Percentiles rank a stretch among this genome's conserved stretches.
Evolutionary conservation across 768 basidiomycete species (phyloP).

Genomic region (Daedaleopsis nitida): DNA sequence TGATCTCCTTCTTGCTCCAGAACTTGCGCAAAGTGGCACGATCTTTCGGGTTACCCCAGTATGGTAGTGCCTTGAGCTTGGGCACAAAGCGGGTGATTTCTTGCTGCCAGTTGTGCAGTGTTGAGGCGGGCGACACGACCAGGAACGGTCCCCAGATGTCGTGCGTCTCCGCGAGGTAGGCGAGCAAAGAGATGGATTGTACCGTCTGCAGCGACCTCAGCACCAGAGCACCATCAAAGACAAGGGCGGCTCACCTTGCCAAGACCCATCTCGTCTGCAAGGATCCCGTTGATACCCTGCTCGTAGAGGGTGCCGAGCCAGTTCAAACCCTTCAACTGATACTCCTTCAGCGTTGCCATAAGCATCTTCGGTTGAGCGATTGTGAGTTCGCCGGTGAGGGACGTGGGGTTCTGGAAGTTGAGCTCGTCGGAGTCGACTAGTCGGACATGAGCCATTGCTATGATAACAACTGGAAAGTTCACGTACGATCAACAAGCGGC

Average conservation of each 20-base stretch:
- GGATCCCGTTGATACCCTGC: slow-evolving; percentile 98
- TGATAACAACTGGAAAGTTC: not conserved
- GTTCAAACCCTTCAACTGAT: slow-evolving; percentile 96
- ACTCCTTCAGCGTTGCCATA: slow-evolving; percentile 96
- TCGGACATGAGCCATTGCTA: not conserved
- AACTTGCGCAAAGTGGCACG: slow-evolving; percentile 92
- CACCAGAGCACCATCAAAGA: not conserved
- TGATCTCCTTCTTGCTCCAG: slow-evolving; percentile 98
- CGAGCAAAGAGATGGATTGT: slow-evolving; percentile 94
- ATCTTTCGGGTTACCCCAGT: slow-evolving; percentile 98
- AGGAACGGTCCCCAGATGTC: slow-evolving; percentile 99
- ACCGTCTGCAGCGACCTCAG: slow-evolving; percentile 63
- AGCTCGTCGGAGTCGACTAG: slow-evolving; percentile 94
- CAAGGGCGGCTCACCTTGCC: slow-evolving; percentile 60
- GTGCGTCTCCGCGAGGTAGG: slow-evolving; percentile 94
- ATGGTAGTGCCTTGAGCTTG: slow-evolving; percentile 89
- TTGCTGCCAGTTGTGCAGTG: slow-evolving; percentile 99
- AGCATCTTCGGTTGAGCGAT: slow-evolving; percentile 95
- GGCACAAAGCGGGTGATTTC: slow-evolving; percentile 97
- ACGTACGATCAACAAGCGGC: slow-evolving; percentile 75
- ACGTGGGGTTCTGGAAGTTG: slow-evolving; percentile 98
- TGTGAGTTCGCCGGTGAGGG: slow-evolving; percentile 78
- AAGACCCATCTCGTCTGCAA: slow-evolving; percentile 98
- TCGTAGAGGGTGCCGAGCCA: slow-evolving; percentile 98
- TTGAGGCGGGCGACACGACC: slow-evolving; percentile 96